Evolutionary conservation across 2,329 filamentous ascomycete genomes (phyloP).

Genomic region (Hymenoscyphus repandus): DNA sequence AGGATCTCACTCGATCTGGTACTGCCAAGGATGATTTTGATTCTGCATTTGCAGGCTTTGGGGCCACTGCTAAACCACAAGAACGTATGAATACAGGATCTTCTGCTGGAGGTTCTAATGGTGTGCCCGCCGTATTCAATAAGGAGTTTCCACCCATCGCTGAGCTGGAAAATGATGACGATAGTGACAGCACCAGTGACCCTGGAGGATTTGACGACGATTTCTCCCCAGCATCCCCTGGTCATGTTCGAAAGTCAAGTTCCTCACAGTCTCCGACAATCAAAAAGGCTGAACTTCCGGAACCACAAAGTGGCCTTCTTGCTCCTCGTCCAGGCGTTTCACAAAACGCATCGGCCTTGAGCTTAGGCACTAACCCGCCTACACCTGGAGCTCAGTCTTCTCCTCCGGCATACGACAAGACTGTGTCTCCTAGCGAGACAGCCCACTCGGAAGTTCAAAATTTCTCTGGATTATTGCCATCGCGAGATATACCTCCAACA

Average conservation of each 20-base stretch:
- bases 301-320: conserved; percentile 27
- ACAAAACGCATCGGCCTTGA: conserved; percentile 22
- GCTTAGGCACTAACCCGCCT: conserved; percentile 39
- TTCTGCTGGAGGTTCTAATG: conserved; percentile 36
- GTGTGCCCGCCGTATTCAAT: conserved; percentile 50
- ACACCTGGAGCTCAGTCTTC: conserved; percentile 50
- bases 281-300: conserved; percentile 25
- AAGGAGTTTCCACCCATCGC: conserved; percentile 90
- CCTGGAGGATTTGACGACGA: conserved; percentile 89
- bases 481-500: conserved; percentile 45
- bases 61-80: conserved; percentile 41
- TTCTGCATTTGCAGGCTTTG: conserved; percentile 75
- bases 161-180: conserved; percentile 75
- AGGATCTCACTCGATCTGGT: conserved; percentile 41
- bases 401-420: conserved; percentile 51
- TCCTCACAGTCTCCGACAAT: conserved; percentile 18
- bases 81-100: conserved; percentile 42
- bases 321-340: conserved; percentile 27
- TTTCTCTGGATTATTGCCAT: conserved; percentile 50
- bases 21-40: conserved; percentile 74
- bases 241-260: conserved; percentile 25
- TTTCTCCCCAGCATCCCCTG: conserved; percentile 60
- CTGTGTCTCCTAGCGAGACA: conserved; percentile 34
- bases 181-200: conserved; percentile 76
- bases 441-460: conserved; percentile 44